Base-by-base conservation (phyloP, 306 rosid genomes). In the Herpetospermum pedunculosum region DNA sequence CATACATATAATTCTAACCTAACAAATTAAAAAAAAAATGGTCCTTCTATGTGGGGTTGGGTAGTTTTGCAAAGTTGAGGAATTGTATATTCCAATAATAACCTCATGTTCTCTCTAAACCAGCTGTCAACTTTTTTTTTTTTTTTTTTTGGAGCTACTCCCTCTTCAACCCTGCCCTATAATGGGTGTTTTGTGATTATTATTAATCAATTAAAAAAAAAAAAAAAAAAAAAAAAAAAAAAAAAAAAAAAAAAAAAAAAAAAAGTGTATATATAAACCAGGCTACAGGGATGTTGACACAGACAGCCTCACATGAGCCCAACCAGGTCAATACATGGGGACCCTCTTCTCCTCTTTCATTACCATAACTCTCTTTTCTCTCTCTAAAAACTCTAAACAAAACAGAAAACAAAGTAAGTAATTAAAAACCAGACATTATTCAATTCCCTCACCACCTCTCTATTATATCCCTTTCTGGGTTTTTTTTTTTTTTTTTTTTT, bases 301-400 rank as follows among this genome's bases (percentile, higher is more conserved):
- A 72, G 86, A 80, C 84, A 77, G 50, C 80, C 75, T 82, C 86
- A 82, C 88, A 80, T 85, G 84, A 85, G 70, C 58, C 77, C 83
- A 80, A 80, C 83, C 88, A 78, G 83, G 79, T 80, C 83, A 82
- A 75, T 73, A 75, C 82, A 68, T 80, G 88, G 71, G 86, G 81
- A 77, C 82, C 86, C 88, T 72, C 77, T 59, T 57, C 75, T 21
- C 19, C 46, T 40, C 49, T 53, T 15, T 63, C 72, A 38, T 65
- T 11, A 38, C 49, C 72, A 65, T 65, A 65, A 65, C 49, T 21
- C 47, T 73, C 55, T 52, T 6, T 46, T 28, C 64, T 30, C 40
- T 58, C 40, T 30, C 67, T 58, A 59, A 30, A 16, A 16, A 6
- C 43, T 25, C 21, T 30, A 30, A 30, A 18, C 41, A 32, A 32